phyloP scores from a whole-genome alignment of 2,329 filamentous ascomycete genomes.

The Cryphonectria radicalis region DNA sequence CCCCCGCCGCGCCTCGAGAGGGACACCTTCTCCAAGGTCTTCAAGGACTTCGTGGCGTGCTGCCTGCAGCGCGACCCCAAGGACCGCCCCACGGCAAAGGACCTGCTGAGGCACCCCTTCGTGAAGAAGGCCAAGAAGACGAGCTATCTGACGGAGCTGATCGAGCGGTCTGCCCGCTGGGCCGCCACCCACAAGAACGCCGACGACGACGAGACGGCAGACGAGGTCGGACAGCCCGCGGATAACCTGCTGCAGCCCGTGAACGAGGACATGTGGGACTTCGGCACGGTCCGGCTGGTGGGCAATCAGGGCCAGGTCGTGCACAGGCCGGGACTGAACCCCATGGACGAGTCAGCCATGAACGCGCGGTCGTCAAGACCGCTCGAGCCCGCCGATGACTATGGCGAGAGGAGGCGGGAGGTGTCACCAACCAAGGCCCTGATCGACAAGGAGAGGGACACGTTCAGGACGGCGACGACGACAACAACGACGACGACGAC shows the following conservation, averaged over 20 bases:
- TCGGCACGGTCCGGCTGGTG: constrained; percentile 90
- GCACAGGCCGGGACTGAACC: constrained; percentile 63
- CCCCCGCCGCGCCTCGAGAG: constrained; percentile 75
- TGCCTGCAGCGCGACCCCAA: constrained; percentile 89
- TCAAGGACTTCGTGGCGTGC: constrained; percentile 82
- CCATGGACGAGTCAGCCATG: constrained; percentile 79
- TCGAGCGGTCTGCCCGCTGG: constrained; percentile 89
- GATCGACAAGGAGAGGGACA: constrained; percentile 52
- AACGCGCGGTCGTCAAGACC: constrained; percentile 70
- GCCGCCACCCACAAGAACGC: constrained; percentile 75
- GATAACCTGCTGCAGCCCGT: constrained; percentile 62
- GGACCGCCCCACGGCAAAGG: constrained; percentile 83
- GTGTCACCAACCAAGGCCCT: constrained; percentile 52
- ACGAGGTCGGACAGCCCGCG: constrained; percentile 50
- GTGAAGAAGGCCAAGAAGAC: constrained; percentile 92
- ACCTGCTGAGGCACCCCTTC: constrained; percentile 88
- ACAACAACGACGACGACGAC: too few species aligned
- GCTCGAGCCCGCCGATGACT: constrained; percentile 53
- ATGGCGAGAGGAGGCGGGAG: constrained; percentile 56
- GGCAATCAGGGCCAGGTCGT: constrained; percentile 64
- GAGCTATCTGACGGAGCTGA: constrained; percentile 93
- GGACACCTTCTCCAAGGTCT: constrained; percentile 79
- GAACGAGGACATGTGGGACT: constrained; percentile 95
- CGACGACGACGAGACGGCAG: constrained; percentile 68
- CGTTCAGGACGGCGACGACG: constrained; percentile 60